Evolutionary conservation across 140 eudicot species (phyloP).

Genomic region (Senecio squalidus): DNA sequence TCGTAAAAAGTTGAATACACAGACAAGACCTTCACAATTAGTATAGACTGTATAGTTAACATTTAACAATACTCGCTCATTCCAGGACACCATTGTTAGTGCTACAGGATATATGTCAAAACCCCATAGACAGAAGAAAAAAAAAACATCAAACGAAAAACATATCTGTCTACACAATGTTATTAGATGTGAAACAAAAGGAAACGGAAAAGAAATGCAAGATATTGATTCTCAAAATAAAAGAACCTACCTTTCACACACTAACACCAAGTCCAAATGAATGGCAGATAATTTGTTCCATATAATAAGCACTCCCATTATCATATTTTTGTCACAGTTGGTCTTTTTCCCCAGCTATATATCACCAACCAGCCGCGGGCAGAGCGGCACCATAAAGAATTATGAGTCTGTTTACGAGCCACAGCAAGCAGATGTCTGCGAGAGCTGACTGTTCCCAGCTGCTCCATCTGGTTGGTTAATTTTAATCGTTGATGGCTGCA

Average conservation of each 20-base stretch:
- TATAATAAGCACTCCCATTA: conserved; percentile 20
- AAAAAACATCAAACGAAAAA: conserved; percentile 9
- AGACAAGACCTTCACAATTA: conserved; percentile 4
- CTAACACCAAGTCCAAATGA: conserved; percentile 23
- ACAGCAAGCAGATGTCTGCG: conserved; percentile 67
- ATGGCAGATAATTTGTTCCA: conserved; percentile 21
- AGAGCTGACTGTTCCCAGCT: conserved; percentile 31
- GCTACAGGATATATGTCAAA: conserved; percentile 12
- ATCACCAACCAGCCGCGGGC: not conserved
- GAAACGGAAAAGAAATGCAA: not conserved
- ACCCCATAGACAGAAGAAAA: not conserved
- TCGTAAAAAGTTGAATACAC: not conserved
- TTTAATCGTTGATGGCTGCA: too few relatives aligned
- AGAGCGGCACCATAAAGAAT: not conserved
- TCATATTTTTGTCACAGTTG: conserved; percentile 32
- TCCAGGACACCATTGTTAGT: conserved; percentile 11
- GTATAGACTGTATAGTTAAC: conserved; percentile 8
- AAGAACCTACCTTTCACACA: conserved; percentile 35
- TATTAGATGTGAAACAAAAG: conserved; percentile 2
- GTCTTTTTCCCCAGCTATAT: conserved; percentile 6
- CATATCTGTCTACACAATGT: conserved; percentile 8
- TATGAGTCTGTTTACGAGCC: conserved; percentile 36
- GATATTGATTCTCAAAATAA: conserved; percentile 4
- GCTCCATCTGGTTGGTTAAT: conserved; percentile 49
- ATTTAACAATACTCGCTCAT: too few relatives aligned